Percentiles rank a stretch among this genome's conserved stretches.
These are phyloP conservation scores for Zygosaccharomyces pseudorouxii DNA, from an alignment of 805 yeast genomes.

Conservation along the genomic window DNA sequence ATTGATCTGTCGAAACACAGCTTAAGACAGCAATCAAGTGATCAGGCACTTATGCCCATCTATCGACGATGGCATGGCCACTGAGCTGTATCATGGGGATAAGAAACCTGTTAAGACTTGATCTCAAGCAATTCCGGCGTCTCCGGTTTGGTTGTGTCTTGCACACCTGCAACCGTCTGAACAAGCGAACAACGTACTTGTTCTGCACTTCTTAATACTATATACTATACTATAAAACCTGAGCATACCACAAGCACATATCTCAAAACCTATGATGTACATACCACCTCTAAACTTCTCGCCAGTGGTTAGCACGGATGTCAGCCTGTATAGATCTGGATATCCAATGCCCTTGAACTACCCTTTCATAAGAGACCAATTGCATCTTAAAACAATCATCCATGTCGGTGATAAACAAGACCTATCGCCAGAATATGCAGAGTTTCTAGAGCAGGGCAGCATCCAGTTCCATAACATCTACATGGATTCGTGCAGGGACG, in stretches of 20 bases:
- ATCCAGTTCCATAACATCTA: constrained; percentile 55
- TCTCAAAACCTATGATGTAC: constrained; percentile 26
- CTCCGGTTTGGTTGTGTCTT: too few relatives aligned
- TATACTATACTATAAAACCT: neutral
- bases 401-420: constrained; percentile 76
- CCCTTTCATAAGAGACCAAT: constrained; percentile 60
- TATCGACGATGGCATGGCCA: neutral
- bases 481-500: constrained; percentile 73
- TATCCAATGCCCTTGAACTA: constrained; percentile 88
- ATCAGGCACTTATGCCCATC: neutral
- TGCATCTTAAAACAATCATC: constrained; percentile 73
- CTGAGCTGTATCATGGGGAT: neutral
- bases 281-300: constrained; percentile 94
- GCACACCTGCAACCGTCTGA: too few relatives aligned
- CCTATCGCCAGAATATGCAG: constrained; percentile 48
- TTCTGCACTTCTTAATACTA: too few relatives aligned
- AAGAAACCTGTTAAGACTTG: neutral
- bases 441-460: constrained; percentile 56
- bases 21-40: constrained; percentile 1
- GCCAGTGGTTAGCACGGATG: constrained; percentile 60
- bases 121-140: too few relatives aligned
- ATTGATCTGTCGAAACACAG: constrained; percentile 4
- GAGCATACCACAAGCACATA: neutral
- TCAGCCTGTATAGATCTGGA: constrained; percentile 83
- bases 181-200: too few relatives aligned